Base-by-base conservation (phyloP, 345 rosid species). In the Arabis hirsuta region DNA sequence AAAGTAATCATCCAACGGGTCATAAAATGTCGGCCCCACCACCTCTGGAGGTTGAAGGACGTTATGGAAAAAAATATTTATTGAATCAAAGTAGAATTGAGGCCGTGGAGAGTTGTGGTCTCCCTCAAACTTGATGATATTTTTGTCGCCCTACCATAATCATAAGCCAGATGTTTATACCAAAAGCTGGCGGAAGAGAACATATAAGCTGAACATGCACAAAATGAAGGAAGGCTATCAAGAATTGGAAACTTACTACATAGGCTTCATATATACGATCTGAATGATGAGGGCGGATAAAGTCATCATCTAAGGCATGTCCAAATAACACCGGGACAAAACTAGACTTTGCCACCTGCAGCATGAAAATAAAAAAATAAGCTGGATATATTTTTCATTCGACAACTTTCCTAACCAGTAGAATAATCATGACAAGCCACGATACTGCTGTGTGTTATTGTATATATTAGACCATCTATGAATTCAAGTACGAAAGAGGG, bases 91-190 rank as follows among this genome's bases (percentile, higher is more conserved):
- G 81, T 95, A 95, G 65, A 95, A 95, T 27, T 79, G 99, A 31
- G 99, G 99, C 29, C 99, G 92, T 22, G 90, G 93, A 43, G 99
- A 91, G 75, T 95, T 95, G 82, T 95, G 99, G 75, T 95, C 99
- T 82, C 99, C 99, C 69, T 91, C 96, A 74, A 95, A 95, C 72
- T 91, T 95, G 81, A 95, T 91, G 53, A 95, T 85, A 74, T 95
- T 95, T 85, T 95, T 95, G 86, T 94, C 97, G 36, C 99, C 99
- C 99, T 94, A 85, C 69, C 76, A 78, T 62, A 71, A 45, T 43
- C 43, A 41, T 36, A 57, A 32, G 38, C 73, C 68, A 74, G 27
- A 60, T 52, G 72, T 78, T 61, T 27, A 47, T 64, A 63, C 6
- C 44, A 43, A 26, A 60, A 60, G 51, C 26, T 9, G 29, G 50